Evolutionary conservation across 2,329 filamentous ascomycete species (phyloP).

Genomic region (Paradendryphiella salina): DNA sequence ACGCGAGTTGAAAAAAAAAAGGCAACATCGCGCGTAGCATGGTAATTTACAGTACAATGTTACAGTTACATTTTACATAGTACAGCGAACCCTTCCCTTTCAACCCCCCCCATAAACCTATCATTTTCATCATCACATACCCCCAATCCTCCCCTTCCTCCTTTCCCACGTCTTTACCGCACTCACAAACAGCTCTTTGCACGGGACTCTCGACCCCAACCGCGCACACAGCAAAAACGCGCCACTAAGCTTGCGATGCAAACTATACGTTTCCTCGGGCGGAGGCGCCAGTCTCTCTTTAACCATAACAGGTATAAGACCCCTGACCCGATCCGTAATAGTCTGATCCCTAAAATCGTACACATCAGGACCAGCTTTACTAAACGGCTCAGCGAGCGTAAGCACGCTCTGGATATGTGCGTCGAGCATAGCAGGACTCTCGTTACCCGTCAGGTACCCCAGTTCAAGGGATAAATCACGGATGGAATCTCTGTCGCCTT

Average conservation of each 20-base stretch:
- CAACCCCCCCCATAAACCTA: no score
- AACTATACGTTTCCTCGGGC: slow-evolving; percentile 94
- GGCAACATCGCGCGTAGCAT: no score
- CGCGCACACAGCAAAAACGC: slow-evolving; percentile 90
- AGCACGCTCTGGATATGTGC: slow-evolving; percentile 87
- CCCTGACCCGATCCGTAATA: slow-evolving; percentile 89
- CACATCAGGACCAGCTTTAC: slow-evolving; percentile 69
- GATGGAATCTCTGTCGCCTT: slow-evolving; percentile 66
- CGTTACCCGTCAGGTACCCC: slow-evolving; percentile 90
- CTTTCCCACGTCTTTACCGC: slow-evolving; percentile 49
- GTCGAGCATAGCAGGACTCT: slow-evolving; percentile 82
- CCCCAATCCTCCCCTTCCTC: slow-evolving; percentile 18
- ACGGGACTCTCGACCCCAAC: slow-evolving; percentile 79
- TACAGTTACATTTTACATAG: neutral
- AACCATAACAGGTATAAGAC: slow-evolving; percentile 90
- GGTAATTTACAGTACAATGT: no score
- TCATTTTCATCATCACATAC: no score
- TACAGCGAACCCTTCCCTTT: no score
- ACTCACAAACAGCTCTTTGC: slow-evolving; percentile 75
- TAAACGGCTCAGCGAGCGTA: slow-evolving; percentile 90
- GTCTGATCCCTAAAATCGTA: slow-evolving; percentile 96
- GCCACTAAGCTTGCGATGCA: slow-evolving; percentile 93
- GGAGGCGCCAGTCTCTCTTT: slow-evolving; percentile 85
- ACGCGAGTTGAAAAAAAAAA: no score
- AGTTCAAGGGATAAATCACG: slow-evolving; percentile 71